Percentiles rank a stretch among this genome's conserved stretches.
Conservation (phyloP, 371 early-diverging fungal genomes). For the Antonospora locustae region DNA sequence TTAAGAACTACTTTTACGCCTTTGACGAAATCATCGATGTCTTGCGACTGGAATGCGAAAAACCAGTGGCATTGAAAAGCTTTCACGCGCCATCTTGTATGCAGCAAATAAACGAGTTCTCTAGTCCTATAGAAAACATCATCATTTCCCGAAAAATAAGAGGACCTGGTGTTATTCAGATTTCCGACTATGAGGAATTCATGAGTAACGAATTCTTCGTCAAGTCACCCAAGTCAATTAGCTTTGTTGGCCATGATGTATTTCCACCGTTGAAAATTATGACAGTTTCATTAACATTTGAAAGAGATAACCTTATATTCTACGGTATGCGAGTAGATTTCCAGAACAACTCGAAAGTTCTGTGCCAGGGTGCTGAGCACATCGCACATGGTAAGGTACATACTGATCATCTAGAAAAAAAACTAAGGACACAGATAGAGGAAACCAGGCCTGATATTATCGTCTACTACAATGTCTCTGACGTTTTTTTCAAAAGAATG, state of each 20-base stretch:
- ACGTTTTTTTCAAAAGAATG: not conserved
- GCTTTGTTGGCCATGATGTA: not conserved
- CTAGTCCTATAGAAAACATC: slow-evolving; percentile 46
- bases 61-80: no score
- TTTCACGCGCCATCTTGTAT: slow-evolving; percentile 9
- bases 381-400: not conserved
- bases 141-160: slow-evolving; percentile 49
- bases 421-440: slow-evolving; percentile 7
- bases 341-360: not conserved
- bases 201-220: slow-evolving; percentile 7
- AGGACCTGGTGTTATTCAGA: slow-evolving; percentile 38
- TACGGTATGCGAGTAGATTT: not conserved
- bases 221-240: slow-evolving; percentile 7
- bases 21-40: no score
- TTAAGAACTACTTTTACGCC: no score
- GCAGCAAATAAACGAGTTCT: slow-evolving; percentile 40
- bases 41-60: no score
- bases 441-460: slow-evolving; percentile 26
- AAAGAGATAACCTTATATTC: not conserved
- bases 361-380: not conserved
- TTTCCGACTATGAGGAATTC: slow-evolving; percentile 18
- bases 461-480: slow-evolving; percentile 31
- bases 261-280: not conserved
- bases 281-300: not conserved
- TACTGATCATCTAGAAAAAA: slow-evolving; percentile 5